These are phyloP conservation scores for Primulina tabacum DNA, from an alignment of 257 asterid genomes.

Conservation along the genomic window DNA sequence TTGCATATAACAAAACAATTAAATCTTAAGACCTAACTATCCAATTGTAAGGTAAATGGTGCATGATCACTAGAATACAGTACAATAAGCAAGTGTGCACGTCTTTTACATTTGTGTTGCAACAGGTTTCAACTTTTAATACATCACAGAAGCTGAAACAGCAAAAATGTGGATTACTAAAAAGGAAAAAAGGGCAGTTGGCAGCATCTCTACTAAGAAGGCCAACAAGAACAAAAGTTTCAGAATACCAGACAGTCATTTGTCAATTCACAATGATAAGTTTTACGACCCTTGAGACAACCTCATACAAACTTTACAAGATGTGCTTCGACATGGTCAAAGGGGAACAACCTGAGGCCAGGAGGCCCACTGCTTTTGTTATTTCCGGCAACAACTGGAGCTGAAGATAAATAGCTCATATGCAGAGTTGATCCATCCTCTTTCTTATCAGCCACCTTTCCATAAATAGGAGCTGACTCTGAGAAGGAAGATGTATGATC, in stretches of 20 bases:
- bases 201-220: not conserved
- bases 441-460: slow-evolving; percentile 58
- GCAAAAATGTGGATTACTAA: not conserved
- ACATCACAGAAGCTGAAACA: too few species aligned
- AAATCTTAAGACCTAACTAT: not conserved
- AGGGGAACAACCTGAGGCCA: slow-evolving; percentile 44
- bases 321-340: slow-evolving; percentile 1
- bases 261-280: not conserved
- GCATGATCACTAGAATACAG: not conserved
- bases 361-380: slow-evolving; percentile 48
- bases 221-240: not conserved
- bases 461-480: slow-evolving; percentile 55
- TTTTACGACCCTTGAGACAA: not conserved
- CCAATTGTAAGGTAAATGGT: slow-evolving; percentile 12
- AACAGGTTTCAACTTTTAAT: too few species aligned
- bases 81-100: too few species aligned
- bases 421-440: slow-evolving; percentile 56
- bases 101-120: too few species aligned
- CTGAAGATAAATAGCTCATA: slow-evolving; percentile 44
- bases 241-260: not conserved
- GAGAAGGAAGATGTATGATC: slow-evolving; percentile 23
- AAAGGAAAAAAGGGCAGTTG: not conserved
- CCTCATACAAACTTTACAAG: not conserved
- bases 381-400: slow-evolving; percentile 46
- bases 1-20: slow-evolving; percentile 1